Conservation (phyloP, 2,329 filamentous ascomycete species). For the Stachybotrys chartarum region DNA sequence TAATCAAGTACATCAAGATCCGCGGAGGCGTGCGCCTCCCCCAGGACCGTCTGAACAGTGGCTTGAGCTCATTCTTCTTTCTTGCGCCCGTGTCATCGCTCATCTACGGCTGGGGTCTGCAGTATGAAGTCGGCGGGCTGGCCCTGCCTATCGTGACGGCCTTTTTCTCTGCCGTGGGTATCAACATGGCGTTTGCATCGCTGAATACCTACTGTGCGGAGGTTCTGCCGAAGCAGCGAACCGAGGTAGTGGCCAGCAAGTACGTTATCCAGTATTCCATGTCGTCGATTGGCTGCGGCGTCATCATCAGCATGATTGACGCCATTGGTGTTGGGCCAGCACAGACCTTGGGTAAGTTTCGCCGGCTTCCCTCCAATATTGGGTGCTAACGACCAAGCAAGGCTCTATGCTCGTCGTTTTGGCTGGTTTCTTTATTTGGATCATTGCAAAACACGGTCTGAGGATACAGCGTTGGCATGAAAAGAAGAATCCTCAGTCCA, state of each 20-base stretch:
- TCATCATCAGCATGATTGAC: background rate
- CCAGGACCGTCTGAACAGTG: background rate
- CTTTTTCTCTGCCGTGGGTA: background rate
- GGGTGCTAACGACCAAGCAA: background rate
- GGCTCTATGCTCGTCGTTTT: background rate
- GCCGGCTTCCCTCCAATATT: background rate
- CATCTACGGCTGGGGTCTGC: background rate
- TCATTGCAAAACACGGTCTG: background rate
- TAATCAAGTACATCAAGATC: background rate
- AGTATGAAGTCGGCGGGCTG: background rate
- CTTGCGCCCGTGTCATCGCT: background rate
- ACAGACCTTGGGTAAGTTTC: background rate
- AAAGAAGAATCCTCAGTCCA: background rate
- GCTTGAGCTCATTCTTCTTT: background rate
- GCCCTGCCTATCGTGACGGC: background rate
- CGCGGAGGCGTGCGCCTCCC: background rate
- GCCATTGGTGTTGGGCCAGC: background rate
- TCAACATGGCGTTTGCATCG: background rate
- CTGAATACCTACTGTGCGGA: background rate
- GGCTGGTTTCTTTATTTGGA: background rate
- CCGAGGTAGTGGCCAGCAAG: background rate
- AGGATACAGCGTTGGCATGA: background rate
- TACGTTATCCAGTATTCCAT: background rate
- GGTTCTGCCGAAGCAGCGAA: background rate
- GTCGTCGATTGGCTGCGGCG: background rate